Conservation (phyloP, 2,329 filamentous ascomycete genomes). For the Pseudocercospora fijiensis region DNA sequence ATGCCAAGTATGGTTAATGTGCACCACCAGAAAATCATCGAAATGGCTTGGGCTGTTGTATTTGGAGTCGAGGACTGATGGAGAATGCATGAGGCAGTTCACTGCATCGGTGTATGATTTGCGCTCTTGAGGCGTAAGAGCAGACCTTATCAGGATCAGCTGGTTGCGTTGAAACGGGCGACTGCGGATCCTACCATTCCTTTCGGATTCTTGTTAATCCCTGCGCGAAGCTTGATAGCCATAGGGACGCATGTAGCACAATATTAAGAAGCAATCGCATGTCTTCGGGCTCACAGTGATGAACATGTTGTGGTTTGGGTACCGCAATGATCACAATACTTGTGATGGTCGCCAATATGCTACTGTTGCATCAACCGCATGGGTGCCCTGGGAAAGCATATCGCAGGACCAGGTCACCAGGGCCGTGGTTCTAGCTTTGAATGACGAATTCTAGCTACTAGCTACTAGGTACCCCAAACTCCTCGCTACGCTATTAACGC, state of each 20-base stretch:
- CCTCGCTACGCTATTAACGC: conserved; percentile 20
- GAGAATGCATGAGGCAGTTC: not conserved
- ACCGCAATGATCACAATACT: too few relatives aligned
- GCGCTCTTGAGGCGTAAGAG: not conserved
- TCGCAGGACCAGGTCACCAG: not conserved
- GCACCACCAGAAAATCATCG: conserved; percentile 10
- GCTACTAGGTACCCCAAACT: conserved; percentile 8
- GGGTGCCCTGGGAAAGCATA: not conserved
- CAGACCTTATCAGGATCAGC: not conserved
- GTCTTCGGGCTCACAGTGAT: not conserved
- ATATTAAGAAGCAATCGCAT: not conserved
- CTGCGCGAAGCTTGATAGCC: not conserved
- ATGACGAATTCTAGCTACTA: too few relatives aligned
- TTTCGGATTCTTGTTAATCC: not conserved
- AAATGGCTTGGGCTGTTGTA: not conserved
- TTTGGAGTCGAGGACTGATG: not conserved
- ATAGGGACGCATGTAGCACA: not conserved
- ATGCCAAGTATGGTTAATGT: conserved; percentile 33
- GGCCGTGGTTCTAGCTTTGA: not conserved
- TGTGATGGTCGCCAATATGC: not conserved
- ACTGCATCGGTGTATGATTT: not conserved
- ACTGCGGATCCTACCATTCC: not conserved
- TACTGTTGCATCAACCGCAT: not conserved
- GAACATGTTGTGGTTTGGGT: not conserved
- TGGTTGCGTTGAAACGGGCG: not conserved